phyloP scores from a whole-genome alignment of 2,329 filamentous ascomycete species.

The Aspergillus puulaauensis region DNA sequence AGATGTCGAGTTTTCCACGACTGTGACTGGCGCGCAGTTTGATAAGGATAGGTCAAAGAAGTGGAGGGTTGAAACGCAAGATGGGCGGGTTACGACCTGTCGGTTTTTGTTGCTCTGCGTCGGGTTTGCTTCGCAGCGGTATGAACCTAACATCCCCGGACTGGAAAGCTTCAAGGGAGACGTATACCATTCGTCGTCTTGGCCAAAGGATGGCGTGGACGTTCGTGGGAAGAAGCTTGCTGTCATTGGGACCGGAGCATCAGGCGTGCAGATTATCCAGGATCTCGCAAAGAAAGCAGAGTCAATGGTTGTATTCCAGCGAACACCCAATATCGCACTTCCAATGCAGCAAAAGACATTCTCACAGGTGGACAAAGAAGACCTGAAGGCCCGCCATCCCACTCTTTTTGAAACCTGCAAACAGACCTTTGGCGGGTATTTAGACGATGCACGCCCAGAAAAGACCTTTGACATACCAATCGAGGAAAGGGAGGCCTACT shows the following conservation, averaged over 20 bases:
- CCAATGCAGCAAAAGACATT: constrained; percentile 28
- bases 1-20: constrained; percentile 46
- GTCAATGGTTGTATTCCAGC: constrained; percentile 56
- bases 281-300: constrained; percentile 54
- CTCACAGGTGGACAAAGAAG: neutral
- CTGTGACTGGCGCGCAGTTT: constrained; percentile 43
- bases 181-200: constrained; percentile 57
- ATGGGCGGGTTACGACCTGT: constrained; percentile 37
- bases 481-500: constrained; percentile 50
- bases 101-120: constrained; percentile 48
- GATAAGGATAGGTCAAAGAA: constrained; percentile 25
- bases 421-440: constrained; percentile 55
- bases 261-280: constrained; percentile 58
- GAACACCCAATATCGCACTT: constrained; percentile 65
- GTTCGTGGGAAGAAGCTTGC: constrained; percentile 50
- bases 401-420: constrained; percentile 52
- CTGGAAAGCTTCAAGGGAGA: constrained; percentile 49
- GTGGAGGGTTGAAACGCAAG: constrained; percentile 48
- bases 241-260: constrained; percentile 56
- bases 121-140: constrained; percentile 46
- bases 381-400: constrained; percentile 42
- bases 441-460: constrained; percentile 52
- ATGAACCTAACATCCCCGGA: constrained; percentile 43
- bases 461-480: constrained; percentile 52
- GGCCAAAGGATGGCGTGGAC: constrained; percentile 49